Conservation (phyloP, 371 early-diverging fungal genomes). For the Syncephalis fuscata region DNA sequence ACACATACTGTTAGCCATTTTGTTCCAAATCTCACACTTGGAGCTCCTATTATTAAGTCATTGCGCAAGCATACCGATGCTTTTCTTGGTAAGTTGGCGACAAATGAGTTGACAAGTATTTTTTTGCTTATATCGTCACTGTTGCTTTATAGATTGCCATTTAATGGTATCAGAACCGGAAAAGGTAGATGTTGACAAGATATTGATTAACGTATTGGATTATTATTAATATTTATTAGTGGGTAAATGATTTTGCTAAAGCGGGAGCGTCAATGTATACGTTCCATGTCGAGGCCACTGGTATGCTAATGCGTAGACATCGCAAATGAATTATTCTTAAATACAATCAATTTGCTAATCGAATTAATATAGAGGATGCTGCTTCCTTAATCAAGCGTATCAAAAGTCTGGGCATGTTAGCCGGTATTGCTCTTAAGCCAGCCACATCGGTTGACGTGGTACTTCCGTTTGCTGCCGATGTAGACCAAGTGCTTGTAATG, state of each 20-base stretch:
- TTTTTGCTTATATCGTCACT: background rate
- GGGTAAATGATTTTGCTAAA: slow-evolving; percentile 87
- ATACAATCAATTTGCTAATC: slow-evolving; percentile 1
- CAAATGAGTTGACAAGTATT: background rate
- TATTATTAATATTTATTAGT: slow-evolving; percentile 19
- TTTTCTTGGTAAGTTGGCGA: slow-evolving; percentile 48
- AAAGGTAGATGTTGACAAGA: slow-evolving; percentile 13
- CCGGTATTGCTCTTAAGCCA: slow-evolving; percentile 91
- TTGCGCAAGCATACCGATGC: slow-evolving; percentile 78
- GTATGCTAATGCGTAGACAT: slow-evolving; percentile 10
- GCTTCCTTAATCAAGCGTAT: slow-evolving; percentile 57
- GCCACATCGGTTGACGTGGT: slow-evolving; percentile 68
- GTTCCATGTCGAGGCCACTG: slow-evolving; percentile 88
- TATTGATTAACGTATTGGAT: background rate
- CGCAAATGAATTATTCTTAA: too few species aligned
- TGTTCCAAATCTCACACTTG: slow-evolving; percentile 94
- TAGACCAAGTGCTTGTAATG: slow-evolving; percentile 94
- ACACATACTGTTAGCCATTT: slow-evolving; percentile 56
- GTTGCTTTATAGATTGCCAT: slow-evolving; percentile 71
- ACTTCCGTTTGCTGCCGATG: slow-evolving; percentile 38
- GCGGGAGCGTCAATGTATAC: slow-evolving; percentile 86
- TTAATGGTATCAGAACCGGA: slow-evolving; percentile 95
- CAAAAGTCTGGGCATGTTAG: slow-evolving; percentile 76
- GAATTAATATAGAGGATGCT: slow-evolving; percentile 36
- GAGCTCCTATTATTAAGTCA: slow-evolving; percentile 82